Evolutionary conservation across 1,284 basidiomycete species (phyloP), one percentile per base, ranked within the genome.

Genomic region (Entoloma clypeatum): DNA sequence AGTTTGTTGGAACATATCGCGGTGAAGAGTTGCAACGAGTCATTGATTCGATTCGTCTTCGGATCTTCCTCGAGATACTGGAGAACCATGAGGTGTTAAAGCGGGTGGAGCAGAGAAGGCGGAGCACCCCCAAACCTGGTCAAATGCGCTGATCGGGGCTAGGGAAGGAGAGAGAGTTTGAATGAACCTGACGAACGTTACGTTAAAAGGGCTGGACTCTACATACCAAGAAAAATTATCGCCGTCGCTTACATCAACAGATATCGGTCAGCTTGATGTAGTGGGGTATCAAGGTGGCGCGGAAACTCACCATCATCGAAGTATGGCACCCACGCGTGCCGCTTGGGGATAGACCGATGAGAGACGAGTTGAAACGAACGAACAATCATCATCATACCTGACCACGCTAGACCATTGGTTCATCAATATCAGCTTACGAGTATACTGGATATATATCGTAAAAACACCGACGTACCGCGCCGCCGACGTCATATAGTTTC

Each of bases 51-150:
- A 59, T 89, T 89, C 36, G 79, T 82, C 45, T 75, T 72, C 7
- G 78, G 69, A 56, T 89, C 86, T 64, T 89, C 86, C 56, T 87
- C 85, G 7, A 89, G 74, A 60, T 86, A 88, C 81, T 88, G 48
- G 18, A 41, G 36, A 50, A 44, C 39, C 33, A 21, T 31, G 43
- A 7, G 22, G 29, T n/a, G 17, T 14, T 6, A 43, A 39, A 37
- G 46, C 38, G 30, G 37, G 18, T 32, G 35, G 17, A 18, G 28
- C 34, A 35, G 45, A 48, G 10, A 13, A 48, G 38, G 43, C 18
- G 27, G 24, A 35, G 40, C 30, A 25, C 25, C 41, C n/a, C 45
- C 63, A 50, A 53, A 79, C 84, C 75, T 86, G 85, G 67, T 89
- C 86, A 56, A 85, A 89, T 29, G 86, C 86, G 53, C 83, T 86